phyloP scores from a whole-genome alignment of 768 basidiomycete species.

The Tylopilus vinaceipallidus region DNA sequence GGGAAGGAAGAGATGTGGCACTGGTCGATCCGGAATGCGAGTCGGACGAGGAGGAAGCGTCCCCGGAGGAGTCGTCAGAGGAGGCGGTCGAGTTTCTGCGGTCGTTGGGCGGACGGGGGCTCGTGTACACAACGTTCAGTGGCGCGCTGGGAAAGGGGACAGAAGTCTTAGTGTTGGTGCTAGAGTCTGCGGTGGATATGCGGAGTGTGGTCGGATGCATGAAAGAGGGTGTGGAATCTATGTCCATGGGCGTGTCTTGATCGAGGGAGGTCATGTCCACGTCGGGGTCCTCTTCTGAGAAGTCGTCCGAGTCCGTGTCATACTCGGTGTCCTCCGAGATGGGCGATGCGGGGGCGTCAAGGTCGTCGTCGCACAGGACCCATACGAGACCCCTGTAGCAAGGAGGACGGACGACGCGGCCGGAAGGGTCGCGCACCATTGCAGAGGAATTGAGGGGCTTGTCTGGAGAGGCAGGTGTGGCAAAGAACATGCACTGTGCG shows the following conservation, averaged over 20 bases:
- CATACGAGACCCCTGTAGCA: conserved; percentile 75
- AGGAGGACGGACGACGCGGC: conserved; percentile 36
- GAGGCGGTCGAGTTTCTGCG: conserved; percentile 33
- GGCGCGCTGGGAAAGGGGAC: conserved; percentile 13
- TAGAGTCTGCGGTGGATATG: conserved; percentile 24
- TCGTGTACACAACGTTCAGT: conserved; percentile 11
- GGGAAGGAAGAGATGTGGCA: conserved; percentile 32
- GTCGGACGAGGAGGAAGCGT: conserved; percentile 24
- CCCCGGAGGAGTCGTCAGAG: conserved; percentile 23
- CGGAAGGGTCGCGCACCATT: conserved; percentile 25
- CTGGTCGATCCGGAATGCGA: conserved; percentile 22
- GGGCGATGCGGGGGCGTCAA: conserved; percentile 26
- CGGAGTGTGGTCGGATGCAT: conserved; percentile 41
- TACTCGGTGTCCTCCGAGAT: conserved; percentile 29
- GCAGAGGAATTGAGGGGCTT: conserved; percentile 15
- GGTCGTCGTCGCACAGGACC: conserved; percentile 77
- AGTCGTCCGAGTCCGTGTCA: conserved; percentile 31
- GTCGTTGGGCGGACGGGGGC: conserved; percentile 16
- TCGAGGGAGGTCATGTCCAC: conserved; percentile 32
- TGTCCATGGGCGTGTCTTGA: conserved; percentile 27
- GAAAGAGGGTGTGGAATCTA: conserved; percentile 27
- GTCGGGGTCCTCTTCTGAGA: conserved; percentile 24
- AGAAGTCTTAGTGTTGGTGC: conserved; percentile 7
- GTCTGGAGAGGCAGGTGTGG: conserved; percentile 29
- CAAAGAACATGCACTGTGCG: conserved; percentile 82